Percentiles rank a stretch among this genome's conserved stretches.
phyloP scores from a whole-genome alignment of 2,329 filamentous ascomycete species.

The Scedosporium dehoogii region DNA sequence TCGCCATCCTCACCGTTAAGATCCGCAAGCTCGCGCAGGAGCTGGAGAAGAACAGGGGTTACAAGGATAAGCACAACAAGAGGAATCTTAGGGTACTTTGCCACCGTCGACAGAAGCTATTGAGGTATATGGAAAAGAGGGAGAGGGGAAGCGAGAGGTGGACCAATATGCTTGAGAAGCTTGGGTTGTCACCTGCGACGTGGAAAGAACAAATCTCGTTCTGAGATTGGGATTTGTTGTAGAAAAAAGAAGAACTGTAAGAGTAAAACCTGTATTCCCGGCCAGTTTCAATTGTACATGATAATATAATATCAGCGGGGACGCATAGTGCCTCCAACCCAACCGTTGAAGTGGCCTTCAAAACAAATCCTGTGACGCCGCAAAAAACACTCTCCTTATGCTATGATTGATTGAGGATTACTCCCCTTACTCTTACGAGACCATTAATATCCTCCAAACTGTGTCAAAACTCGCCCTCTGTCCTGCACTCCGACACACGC shows the following conservation, averaged over 20 bases:
- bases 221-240: constrained; percentile 20
- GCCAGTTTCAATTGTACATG: constrained; percentile 2
- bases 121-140: constrained; percentile 78
- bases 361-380: constrained; percentile 3
- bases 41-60: constrained; percentile 55
- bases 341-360: not conserved
- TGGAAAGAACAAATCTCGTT: constrained; percentile 85
- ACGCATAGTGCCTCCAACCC: not conserved
- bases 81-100: constrained; percentile 76
- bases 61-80: constrained; percentile 91
- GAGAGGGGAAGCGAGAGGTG: constrained; percentile 87
- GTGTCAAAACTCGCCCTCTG: not conserved
- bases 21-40: constrained; percentile 72
- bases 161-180: constrained; percentile 71
- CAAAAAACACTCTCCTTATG: not conserved
- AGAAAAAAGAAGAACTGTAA: constrained; percentile 1
- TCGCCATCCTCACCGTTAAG: constrained; percentile 88
- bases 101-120: constrained; percentile 78
- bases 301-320: constrained; percentile 5
- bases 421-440: not conserved
- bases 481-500: not conserved
- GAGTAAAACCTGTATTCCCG: constrained; percentile 6
- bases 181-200: constrained; percentile 78
- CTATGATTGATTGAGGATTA: not conserved
- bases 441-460: not conserved